phyloP scores from a whole-genome alignment of 768 basidiomycete species.

The Tylopilus vinaceipallidus region DNA sequence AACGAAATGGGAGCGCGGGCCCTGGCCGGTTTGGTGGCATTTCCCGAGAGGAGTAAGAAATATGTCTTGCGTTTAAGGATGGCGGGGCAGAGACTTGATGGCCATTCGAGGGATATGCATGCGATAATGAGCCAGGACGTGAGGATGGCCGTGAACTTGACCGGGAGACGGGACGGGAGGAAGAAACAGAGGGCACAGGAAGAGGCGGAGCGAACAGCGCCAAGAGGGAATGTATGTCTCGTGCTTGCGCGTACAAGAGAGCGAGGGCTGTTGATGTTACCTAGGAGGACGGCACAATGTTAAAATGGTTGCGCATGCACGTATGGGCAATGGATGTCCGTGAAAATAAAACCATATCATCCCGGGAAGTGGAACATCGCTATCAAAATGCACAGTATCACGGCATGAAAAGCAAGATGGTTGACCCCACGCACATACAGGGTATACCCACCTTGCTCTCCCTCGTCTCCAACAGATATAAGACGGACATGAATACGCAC shows the following conservation, averaged over 20 bases:
- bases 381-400: slow-evolving; percentile 10
- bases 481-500: slow-evolving; percentile 16
- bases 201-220: slow-evolving; percentile 16
- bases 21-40: neutral
- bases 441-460: slow-evolving; percentile 39
- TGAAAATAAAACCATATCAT: neutral
- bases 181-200: slow-evolving; percentile 1
- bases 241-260: slow-evolving; percentile 26
- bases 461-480: neutral
- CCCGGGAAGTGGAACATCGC: slow-evolving; percentile 31
- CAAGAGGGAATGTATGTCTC: slow-evolving; percentile 23
- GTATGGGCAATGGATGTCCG: neutral
- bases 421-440: slow-evolving; percentile 45
- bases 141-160: slow-evolving; percentile 24
- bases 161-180: slow-evolving; percentile 21
- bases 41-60: slow-evolving; percentile 10
- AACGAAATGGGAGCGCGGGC: slow-evolving; percentile 17
- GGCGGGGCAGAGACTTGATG: slow-evolving; percentile 5
- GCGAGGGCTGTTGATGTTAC: slow-evolving; percentile 31
- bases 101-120: slow-evolving; percentile 5
- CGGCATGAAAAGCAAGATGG: neutral
- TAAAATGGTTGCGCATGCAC: slow-evolving; percentile 14
- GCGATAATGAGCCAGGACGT: slow-evolving; percentile 17
- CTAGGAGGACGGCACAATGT: slow-evolving; percentile 12
- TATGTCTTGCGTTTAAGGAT: slow-evolving; percentile 7